These are phyloP conservation scores for Pestalotiopsis sp. DNA, from an alignment of 2,329 filamentous ascomycete species.

Conservation along the genomic window DNA sequence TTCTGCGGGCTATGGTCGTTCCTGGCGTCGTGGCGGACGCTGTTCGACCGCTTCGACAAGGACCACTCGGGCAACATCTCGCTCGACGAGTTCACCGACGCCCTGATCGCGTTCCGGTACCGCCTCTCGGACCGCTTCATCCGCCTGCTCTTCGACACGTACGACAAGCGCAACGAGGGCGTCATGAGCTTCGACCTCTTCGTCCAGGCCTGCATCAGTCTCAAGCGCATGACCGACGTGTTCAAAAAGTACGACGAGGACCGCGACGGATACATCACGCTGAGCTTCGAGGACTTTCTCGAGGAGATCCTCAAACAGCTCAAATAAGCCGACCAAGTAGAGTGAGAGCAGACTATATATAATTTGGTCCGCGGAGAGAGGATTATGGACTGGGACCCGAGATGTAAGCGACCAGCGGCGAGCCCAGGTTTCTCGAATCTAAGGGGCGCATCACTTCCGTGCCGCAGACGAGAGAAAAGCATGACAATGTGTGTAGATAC, in stretches of 20 bases:
- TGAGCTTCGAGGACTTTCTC: conserved; percentile 82
- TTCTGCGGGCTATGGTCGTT: conserved; percentile 98
- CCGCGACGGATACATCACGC: conserved; percentile 86
- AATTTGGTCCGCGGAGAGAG: neutral
- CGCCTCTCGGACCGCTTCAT: conserved; percentile 84
- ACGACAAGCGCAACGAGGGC: conserved; percentile 75
- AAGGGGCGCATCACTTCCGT: neutral
- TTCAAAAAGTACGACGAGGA: conserved; percentile 99
- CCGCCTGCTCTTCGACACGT: conserved; percentile 81
- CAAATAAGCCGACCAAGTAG: conserved; percentile 38
- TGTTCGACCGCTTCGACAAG: conserved; percentile 94
- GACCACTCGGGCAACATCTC: conserved; percentile 88
- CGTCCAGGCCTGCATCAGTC: conserved; percentile 92
- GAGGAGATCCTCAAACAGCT: conserved; percentile 68
- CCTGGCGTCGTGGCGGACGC: conserved; percentile 86
- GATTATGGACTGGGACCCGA: neutral
- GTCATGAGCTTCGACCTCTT: conserved; percentile 93
- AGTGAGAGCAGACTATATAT: neutral
- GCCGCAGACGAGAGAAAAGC: neutral
- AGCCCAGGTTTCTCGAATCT: neutral
- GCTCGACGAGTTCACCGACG: conserved; percentile 84
- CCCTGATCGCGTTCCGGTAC: conserved; percentile 91
- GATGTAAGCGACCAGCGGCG: neutral
- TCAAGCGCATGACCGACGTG: conserved; percentile 98
- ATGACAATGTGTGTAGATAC: conserved; percentile 5